These are phyloP conservation scores for Akanthomyces muscarius DNA, from an alignment of 2,329 filamentous ascomycete genomes.

Conservation along the genomic window DNA sequence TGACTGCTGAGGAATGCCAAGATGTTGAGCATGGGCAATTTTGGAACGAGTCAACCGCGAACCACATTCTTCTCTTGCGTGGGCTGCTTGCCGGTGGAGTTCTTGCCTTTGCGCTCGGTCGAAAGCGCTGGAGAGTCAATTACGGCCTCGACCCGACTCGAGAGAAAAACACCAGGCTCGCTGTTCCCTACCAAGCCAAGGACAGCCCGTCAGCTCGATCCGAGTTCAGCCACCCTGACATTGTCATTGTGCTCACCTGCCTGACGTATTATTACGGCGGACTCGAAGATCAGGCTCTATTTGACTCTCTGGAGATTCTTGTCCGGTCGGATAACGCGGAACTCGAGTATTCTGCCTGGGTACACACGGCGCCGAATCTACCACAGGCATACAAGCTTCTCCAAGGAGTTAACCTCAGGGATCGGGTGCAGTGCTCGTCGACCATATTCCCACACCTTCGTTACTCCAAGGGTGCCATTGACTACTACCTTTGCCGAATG, in stretches of 20 bases:
- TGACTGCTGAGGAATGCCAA: background rate
- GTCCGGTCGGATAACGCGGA: constrained; percentile 43
- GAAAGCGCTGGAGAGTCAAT: constrained; percentile 62
- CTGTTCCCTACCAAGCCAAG: constrained; percentile 58
- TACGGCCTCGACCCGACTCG: constrained; percentile 52
- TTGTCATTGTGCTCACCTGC: constrained; percentile 52
- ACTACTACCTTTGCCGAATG: constrained; percentile 58
- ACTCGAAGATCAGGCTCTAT: constrained; percentile 44
- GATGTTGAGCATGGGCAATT: background rate
- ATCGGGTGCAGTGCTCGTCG: constrained; percentile 43
- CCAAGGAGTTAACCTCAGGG: constrained; percentile 54
- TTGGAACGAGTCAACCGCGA: background rate
- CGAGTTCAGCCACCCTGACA: constrained; percentile 61
- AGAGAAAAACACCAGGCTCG: constrained; percentile 41
- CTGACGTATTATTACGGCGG: constrained; percentile 56
- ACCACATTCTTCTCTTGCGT: constrained; percentile 36
- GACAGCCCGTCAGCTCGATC: constrained; percentile 51
- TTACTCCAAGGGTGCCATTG: constrained; percentile 49
- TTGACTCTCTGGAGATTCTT: constrained; percentile 38
- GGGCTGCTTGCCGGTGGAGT: constrained; percentile 55
- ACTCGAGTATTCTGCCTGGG: constrained; percentile 50
- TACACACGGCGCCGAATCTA: constrained; percentile 32
- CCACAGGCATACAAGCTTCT: constrained; percentile 38
- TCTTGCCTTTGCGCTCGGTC: constrained; percentile 47
- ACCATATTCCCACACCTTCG: constrained; percentile 52